Evolutionary conservation across 2,329 filamentous ascomycete species (phyloP).

Genomic region (Colletotrichum trifolii): DNA sequence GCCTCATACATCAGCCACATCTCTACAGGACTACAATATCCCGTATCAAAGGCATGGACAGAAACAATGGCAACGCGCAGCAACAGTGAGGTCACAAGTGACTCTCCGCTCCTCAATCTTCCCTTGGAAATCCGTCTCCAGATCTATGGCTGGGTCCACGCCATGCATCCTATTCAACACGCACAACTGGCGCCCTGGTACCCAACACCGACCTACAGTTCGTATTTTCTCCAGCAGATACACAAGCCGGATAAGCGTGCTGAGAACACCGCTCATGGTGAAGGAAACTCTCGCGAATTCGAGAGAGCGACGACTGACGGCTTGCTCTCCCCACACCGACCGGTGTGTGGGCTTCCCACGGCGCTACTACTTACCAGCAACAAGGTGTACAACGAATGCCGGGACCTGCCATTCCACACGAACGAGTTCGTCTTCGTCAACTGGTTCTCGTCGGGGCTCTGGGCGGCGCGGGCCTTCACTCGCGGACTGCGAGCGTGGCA

Average conservation of each 20-base stretch:
- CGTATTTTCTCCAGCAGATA: constrained; percentile 45
- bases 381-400: constrained; percentile 56
- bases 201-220: constrained; percentile 47
- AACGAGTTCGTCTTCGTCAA: constrained; percentile 61
- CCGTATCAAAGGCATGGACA: neutral
- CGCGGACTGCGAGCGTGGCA: constrained; percentile 54
- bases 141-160: constrained; percentile 57
- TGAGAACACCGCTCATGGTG: constrained; percentile 9
- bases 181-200: constrained; percentile 54
- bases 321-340: constrained; percentile 48
- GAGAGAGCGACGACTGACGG: neutral
- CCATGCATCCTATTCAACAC: constrained; percentile 51
- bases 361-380: constrained; percentile 50
- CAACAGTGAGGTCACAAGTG: neutral
- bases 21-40: neutral
- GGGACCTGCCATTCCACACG: constrained; percentile 51
- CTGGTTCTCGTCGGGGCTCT: constrained; percentile 58
- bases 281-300: neutral
- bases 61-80: neutral
- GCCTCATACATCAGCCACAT: neutral
- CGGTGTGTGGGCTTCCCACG: constrained; percentile 53
- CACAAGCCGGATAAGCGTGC: constrained; percentile 9
- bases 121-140: constrained; percentile 59
- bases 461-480: constrained; percentile 52
- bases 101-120: constrained; percentile 47